A percentile compares a stretch with the other conserved stretches of the same genome.
Evolutionary conservation across 2,329 filamentous ascomycete genomes (phyloP).

Genomic region (Fusarium coicis): DNA sequence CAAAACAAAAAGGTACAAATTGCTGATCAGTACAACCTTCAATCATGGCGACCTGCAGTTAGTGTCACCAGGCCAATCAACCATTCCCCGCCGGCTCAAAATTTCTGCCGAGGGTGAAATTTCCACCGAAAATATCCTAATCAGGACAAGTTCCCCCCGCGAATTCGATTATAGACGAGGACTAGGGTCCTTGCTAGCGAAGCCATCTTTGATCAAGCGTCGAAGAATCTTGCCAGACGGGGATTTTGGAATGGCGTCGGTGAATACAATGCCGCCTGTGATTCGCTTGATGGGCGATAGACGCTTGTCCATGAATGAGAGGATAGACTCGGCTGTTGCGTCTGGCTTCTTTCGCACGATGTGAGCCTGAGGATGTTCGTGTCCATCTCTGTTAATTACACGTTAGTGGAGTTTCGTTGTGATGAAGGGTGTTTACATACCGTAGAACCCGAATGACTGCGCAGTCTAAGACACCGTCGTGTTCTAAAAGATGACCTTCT

Average conservation of each 20-base stretch:
- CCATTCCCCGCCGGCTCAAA: not conserved
- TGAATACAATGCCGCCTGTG: slow-evolving; percentile 2
- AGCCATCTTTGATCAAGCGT: not conserved
- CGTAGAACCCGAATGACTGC: slow-evolving; percentile 7
- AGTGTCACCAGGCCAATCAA: not conserved
- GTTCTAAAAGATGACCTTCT: slow-evolving; percentile 6
- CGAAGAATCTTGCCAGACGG: slow-evolving; percentile 14
- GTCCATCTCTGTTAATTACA: not conserved
- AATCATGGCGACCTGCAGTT: not conserved
- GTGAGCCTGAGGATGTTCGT: slow-evolving; percentile 4
- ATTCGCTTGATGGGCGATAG: slow-evolving; percentile 3
- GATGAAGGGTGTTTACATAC: not conserved
- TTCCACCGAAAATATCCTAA: not conserved
- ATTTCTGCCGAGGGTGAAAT: not conserved
- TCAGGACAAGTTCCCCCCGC: not conserved
- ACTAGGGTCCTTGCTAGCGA: not conserved
- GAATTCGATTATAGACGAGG: not conserved
- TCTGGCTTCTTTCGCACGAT: not conserved
- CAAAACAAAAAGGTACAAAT: fast-evolving
- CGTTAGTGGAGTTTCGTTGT: not conserved
- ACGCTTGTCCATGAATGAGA: not conserved
- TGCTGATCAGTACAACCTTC: not conserved
- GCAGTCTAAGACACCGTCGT: slow-evolving; percentile 2
- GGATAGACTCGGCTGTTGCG: not conserved
- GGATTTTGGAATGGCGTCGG: not conserved